These are phyloP conservation scores for Scedosporium minutisporum DNA, from an alignment of 2,329 filamentous ascomycete species.

Conservation along the genomic window DNA sequence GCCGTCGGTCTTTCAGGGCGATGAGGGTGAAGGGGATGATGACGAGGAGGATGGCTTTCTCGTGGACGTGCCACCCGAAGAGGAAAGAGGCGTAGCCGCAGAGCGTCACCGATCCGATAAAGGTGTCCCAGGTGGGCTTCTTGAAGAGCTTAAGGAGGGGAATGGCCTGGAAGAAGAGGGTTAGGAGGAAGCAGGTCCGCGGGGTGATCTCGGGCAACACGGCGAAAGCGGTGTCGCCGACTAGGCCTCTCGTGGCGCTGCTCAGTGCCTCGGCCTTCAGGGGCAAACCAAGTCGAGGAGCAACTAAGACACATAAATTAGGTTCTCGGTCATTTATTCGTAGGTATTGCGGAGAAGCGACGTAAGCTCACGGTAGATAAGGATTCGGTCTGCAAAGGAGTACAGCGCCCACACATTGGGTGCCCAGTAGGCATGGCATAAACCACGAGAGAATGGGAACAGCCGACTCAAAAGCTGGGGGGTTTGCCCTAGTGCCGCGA, in stretches of 20 bases:
- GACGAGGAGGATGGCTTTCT: constrained; percentile 90
- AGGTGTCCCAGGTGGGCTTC: constrained; percentile 75
- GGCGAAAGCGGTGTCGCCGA: constrained; percentile 90
- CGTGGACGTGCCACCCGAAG: constrained; percentile 97
- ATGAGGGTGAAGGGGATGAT: constrained; percentile 93
- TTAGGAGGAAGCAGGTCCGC: constrained; percentile 69
- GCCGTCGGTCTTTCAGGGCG: constrained; percentile 78
- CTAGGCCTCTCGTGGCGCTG: constrained; percentile 85
- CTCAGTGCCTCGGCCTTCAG: constrained; percentile 67
- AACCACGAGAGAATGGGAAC: constrained; percentile 86
- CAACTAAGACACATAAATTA: constrained; percentile 43
- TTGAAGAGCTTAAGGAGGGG: constrained; percentile 75
- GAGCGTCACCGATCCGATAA: constrained; percentile 80
- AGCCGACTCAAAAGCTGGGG: constrained; percentile 74
- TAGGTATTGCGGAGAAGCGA: background rate
- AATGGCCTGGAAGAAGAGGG: constrained; percentile 70
- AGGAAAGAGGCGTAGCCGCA: constrained; percentile 95
- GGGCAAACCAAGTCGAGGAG: constrained; percentile 66
- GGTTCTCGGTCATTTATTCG: constrained; percentile 9
- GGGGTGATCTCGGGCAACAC: constrained; percentile 82
- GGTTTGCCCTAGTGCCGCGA: constrained; percentile 70
- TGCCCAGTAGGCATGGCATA: constrained; percentile 98
- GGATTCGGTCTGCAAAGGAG: constrained; percentile 73
- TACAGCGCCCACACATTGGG: constrained; percentile 97
- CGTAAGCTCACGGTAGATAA: constrained; percentile 64